A percentile compares a stretch with the other conserved stretches of the same genome.
Conservation (phyloP, 306 rosid species). For the Corylus americana region DNA sequence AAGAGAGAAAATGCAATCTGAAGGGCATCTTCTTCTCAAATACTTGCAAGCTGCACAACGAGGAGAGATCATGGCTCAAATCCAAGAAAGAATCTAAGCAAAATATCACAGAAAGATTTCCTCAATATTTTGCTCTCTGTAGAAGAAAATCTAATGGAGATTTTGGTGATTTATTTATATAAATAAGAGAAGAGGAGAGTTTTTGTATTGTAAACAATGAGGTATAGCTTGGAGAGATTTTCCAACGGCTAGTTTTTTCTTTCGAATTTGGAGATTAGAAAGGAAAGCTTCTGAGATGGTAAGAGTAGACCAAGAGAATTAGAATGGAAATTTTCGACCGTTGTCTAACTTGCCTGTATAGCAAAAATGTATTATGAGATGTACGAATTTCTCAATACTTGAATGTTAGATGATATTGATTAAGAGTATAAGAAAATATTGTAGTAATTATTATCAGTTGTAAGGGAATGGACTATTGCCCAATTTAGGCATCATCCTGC, state of each 20-base stretch:
- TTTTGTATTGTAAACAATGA: constrained; percentile 17
- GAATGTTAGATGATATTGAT: too few species aligned
- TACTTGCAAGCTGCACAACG: constrained; percentile 81
- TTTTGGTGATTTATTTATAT: constrained; percentile 3
- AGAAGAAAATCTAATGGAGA: constrained; percentile 35
- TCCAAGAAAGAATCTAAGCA: constrained; percentile 24
- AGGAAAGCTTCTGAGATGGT: constrained; percentile 27
- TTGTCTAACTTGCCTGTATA: too few species aligned
- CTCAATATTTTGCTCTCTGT: constrained; percentile 18
- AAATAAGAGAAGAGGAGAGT: not conserved
- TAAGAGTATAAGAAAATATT: too few species aligned
- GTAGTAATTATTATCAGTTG: too few species aligned
- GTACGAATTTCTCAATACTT: too few species aligned
- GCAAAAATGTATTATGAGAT: too few species aligned
- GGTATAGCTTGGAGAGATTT: not conserved
- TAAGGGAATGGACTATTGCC: too few species aligned
- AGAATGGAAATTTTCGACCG: not conserved
- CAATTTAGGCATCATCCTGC: too few species aligned
- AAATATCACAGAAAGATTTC: constrained; percentile 32
- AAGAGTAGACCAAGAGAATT: constrained; percentile 13
- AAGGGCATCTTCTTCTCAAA: constrained; percentile 69
- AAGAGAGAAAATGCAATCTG: constrained; percentile 72
- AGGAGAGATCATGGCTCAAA: constrained; percentile 23
- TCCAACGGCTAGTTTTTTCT: constrained; percentile 43
- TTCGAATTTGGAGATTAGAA: not conserved